Conservation (phyloP, 2,329 filamentous ascomycete species). For the Parascedosporium putredinis region DNA sequence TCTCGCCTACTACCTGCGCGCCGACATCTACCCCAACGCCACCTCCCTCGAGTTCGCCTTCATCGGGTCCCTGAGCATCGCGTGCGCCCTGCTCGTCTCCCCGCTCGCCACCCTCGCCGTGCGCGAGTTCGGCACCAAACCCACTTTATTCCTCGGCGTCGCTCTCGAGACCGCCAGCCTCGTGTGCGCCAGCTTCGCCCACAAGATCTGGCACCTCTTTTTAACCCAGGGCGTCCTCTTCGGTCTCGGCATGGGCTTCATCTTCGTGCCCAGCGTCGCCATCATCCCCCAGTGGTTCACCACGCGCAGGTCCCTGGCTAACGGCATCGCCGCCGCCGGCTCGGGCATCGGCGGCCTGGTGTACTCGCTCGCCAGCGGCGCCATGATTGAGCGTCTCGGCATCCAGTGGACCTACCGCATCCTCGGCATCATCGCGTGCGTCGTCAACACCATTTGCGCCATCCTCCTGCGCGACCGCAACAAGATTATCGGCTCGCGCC, state of each 20-base stretch:
- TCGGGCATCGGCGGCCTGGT: conserved; percentile 64
- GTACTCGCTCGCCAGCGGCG: conserved; percentile 57
- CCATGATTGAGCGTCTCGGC: conserved; percentile 55
- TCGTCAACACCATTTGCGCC: conserved; percentile 53
- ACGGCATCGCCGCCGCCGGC: conserved; percentile 57
- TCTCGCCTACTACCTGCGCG: conserved; percentile 45
- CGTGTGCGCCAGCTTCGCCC: conserved; percentile 60
- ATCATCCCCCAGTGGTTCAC: conserved; percentile 68
- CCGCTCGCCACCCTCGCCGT: conserved; percentile 55
- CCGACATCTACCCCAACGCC: conserved; percentile 51
- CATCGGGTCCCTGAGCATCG: conserved; percentile 41
- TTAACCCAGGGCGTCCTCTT: conserved; percentile 66
- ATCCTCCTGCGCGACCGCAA: conserved; percentile 62
- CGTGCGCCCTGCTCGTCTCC: conserved; percentile 51
- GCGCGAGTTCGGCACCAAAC: conserved; percentile 50
- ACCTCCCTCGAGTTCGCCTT: conserved; percentile 63
- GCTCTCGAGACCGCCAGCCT: conserved; percentile 54
- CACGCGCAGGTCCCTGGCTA: conserved; percentile 56
- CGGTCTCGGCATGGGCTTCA: conserved; percentile 67
- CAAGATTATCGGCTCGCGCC: conserved; percentile 55
- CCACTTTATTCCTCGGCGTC: conserved; percentile 54
- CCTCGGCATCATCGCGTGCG: conserved; percentile 51
- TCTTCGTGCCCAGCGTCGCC: conserved; percentile 59
- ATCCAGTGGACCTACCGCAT: conserved; percentile 58
- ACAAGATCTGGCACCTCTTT: conserved; percentile 63